Percentiles rank a stretch among this genome's conserved stretches.
Conservation (phyloP, 2,329 filamentous ascomycete species). For the Aureobasidium namibiae region DNA sequence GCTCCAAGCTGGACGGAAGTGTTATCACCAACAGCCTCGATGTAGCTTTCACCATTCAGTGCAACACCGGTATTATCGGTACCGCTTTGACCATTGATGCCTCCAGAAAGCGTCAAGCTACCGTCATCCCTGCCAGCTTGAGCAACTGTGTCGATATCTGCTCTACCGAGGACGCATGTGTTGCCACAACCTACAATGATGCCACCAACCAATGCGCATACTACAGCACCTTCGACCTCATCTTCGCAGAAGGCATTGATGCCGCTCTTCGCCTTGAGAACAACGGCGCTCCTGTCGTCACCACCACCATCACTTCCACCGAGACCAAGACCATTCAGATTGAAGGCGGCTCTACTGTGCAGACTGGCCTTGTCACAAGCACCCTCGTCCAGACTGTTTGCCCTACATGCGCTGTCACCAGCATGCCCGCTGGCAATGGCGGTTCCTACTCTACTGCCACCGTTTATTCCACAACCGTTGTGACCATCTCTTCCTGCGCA, state of each 20-base stretch:
- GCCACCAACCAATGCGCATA: not conserved
- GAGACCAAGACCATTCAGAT: slow-evolving; percentile 13
- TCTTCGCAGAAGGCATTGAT: not conserved
- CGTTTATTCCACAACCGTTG: slow-evolving; percentile 10
- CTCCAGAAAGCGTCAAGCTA: slow-evolving; percentile 8
- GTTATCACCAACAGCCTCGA: not conserved
- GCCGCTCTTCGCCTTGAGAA: slow-evolving; percentile 1
- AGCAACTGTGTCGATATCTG: slow-evolving; percentile 11
- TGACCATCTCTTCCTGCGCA: slow-evolving; percentile 14
- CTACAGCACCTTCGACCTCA: slow-evolving; percentile 1
- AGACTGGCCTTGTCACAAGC: not conserved
- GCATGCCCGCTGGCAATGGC: not conserved
- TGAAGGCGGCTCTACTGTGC: slow-evolving; percentile 19
- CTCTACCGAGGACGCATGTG: not conserved
- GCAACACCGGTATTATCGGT: not conserved
- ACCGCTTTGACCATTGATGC: not conserved
- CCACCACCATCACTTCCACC: not conserved
- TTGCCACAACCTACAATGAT: slow-evolving; percentile 4
- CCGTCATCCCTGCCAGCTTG: not conserved
- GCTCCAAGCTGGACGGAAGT: not conserved
- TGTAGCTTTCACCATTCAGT: not conserved
- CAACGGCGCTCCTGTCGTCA: not conserved
- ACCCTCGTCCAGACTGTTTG: not conserved
- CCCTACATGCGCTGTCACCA: not conserved
- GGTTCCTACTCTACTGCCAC: slow-evolving; percentile 4